Percentiles rank a stretch among this genome's conserved stretches.
These are phyloP conservation scores for Thelephora aurantiotincta DNA, from an alignment of 768 basidiomycete genomes.

Conservation along the genomic window DNA sequence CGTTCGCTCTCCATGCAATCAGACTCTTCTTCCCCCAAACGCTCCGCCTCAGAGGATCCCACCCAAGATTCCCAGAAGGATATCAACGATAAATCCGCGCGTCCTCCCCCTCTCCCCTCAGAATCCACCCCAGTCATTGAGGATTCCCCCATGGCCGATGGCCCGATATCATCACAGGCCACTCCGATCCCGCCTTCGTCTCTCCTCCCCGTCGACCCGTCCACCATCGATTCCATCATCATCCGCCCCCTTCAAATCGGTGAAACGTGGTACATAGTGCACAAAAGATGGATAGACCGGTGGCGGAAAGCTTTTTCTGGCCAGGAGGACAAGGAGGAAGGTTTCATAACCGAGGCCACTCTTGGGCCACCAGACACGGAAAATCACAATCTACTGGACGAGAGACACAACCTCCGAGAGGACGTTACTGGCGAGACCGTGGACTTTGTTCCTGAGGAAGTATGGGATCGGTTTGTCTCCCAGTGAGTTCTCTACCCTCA, in stretches of 20 bases:
- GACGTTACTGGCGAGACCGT: conserved; percentile 26
- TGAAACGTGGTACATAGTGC: conserved; percentile 70
- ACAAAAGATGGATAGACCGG: conserved; percentile 55
- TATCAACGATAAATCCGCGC: conserved; percentile 20
- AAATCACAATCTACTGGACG: conserved; percentile 31
- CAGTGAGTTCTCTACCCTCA: conserved; percentile 41
- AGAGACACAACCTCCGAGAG: conserved; percentile 26
- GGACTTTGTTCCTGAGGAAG: conserved; percentile 58
- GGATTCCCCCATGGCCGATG: not conserved
- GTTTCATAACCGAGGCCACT: conserved; percentile 41
- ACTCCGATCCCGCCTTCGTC: conserved; percentile 4
- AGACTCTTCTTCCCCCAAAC: conserved; percentile 64
- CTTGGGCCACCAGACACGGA: conserved; percentile 65
- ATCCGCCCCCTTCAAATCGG: conserved; percentile 20
- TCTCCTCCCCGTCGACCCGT: not conserved
- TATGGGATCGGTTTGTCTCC: conserved; percentile 50
- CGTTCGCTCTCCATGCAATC: conserved; percentile 69
- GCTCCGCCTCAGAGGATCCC: conserved; percentile 58
- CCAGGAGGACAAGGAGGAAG: conserved; percentile 47
- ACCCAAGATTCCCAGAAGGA: conserved; percentile 15
- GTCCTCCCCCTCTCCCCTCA: conserved; percentile 8
- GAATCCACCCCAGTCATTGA: not conserved
- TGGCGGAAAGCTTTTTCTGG: conserved; percentile 67
- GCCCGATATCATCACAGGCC: not conserved
- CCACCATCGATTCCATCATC: conserved; percentile 2